A percentile compares a stretch with the other conserved stretches of the same genome.
Conservation (phyloP, 345 rosid genomes). For the Eutrema japonicum region DNA sequence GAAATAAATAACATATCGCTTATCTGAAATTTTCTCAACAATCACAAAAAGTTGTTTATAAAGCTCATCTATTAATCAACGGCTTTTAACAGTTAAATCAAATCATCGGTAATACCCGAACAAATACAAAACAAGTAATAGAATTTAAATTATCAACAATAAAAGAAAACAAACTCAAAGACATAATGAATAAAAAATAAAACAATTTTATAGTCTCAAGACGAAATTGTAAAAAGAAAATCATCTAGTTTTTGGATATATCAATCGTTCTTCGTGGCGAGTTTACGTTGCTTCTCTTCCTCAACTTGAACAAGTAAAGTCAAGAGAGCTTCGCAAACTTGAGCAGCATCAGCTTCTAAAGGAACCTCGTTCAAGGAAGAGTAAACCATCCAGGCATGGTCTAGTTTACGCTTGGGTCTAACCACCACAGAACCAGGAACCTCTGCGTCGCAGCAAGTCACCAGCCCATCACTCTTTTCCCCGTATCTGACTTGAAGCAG, state of each 20-base stretch:
- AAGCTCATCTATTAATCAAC: neutral
- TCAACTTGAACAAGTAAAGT: conserved; percentile 83
- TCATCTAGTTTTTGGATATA: neutral
- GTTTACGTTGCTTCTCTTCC: conserved; percentile 48
- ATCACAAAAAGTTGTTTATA: neutral
- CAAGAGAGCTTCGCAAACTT: conserved; percentile 89
- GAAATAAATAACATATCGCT: neutral
- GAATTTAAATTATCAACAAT: neutral
- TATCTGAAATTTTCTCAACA: conserved; percentile 5
- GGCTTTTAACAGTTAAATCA: neutral
- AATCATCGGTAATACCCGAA: neutral
- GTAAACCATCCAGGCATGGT: conserved; percentile 99
- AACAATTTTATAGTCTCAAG: conserved; percentile 2
- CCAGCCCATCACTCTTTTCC: conserved; percentile 92
- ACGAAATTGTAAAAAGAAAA: conserved; percentile 3
- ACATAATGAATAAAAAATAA: neutral
- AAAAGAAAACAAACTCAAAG: neutral
- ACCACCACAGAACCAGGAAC: conserved; percentile 97
- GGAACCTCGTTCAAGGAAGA: conserved; percentile 75
- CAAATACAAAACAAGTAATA: neutral
- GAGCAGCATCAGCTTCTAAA: conserved; percentile 76
- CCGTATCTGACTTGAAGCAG: conserved; percentile 78
- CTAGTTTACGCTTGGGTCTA: conserved; percentile 74
- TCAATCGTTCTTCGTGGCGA: conserved; percentile 22
- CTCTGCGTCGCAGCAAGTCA: conserved; percentile 85